These are phyloP conservation scores for Cladophialophora carrionii DNA, from an alignment of 2,329 filamentous ascomycete genomes.

Conservation along the genomic window DNA sequence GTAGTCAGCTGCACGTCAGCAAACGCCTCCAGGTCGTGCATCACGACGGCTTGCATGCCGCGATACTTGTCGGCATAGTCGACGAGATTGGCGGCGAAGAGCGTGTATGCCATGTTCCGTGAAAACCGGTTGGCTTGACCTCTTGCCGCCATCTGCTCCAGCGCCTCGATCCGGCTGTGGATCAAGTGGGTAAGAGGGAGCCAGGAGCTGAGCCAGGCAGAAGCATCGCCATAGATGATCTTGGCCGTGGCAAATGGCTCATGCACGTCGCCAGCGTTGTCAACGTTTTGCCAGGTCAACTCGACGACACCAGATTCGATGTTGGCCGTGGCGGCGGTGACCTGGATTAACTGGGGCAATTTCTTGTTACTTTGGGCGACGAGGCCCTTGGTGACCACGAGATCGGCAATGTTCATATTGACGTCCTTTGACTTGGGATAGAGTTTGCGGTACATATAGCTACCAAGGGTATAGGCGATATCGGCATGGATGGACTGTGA, in stretches of 20 bases:
- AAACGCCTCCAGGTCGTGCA: slow-evolving; percentile 42
- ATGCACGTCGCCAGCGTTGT: slow-evolving; percentile 28
- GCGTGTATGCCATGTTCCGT: slow-evolving; percentile 42
- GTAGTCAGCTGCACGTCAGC: slow-evolving; percentile 40
- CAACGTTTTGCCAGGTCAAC: slow-evolving; percentile 40
- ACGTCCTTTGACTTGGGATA: slow-evolving; percentile 30
- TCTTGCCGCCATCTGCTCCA: slow-evolving; percentile 37
- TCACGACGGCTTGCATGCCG: slow-evolving; percentile 41
- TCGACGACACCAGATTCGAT: neutral
- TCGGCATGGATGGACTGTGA: slow-evolving; percentile 39
- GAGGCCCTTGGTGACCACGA: slow-evolving; percentile 59
- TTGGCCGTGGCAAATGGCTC: slow-evolving; percentile 40
- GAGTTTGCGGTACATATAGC: slow-evolving; percentile 36
- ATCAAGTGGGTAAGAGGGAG: slow-evolving; percentile 38
- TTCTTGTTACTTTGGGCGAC: slow-evolving; percentile 55
- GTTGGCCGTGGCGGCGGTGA: slow-evolving; percentile 53
- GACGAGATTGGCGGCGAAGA: slow-evolving; percentile 41
- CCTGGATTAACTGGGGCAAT: slow-evolving; percentile 54
- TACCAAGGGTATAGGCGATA: slow-evolving; percentile 39
- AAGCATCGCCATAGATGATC: slow-evolving; percentile 35
- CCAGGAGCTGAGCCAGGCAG: slow-evolving; percentile 40
- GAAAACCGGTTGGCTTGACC: slow-evolving; percentile 41
- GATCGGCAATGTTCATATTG: slow-evolving; percentile 46
- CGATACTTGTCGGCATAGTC: slow-evolving; percentile 42
- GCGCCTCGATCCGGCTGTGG: slow-evolving; percentile 38